Base-by-base conservation (phyloP, 805 yeast species). In the Pichia rugopelliculosa region DNA sequence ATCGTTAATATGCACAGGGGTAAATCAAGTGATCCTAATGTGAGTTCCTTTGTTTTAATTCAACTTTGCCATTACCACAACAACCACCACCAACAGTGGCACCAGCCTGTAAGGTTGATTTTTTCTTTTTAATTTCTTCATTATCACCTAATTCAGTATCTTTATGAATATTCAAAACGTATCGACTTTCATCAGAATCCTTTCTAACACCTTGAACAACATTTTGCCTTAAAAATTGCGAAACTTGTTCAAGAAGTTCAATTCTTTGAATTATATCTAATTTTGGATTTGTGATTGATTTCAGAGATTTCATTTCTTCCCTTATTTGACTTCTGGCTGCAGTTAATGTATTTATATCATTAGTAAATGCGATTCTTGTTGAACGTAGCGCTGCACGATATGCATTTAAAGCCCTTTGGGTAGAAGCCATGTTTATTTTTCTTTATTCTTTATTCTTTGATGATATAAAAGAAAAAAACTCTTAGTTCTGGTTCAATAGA, bases 71-170 rank as follows among this genome's bases (percentile, higher is more conserved):
- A 44, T 79, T 77, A 51, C 80, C 75, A 58, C 85, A 79, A 48
- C 82, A 80, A 38, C 76, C 79, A 23, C 79, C 74, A 39, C 51
- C 50, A 21, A 76, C 74, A 37, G 55, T 50, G 22, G 52, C 58
- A 22, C 54, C 57, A n/a, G 59, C 61, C n/a, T 49, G 51, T 13
- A 55, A 50, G 18, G 53, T 54, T 62, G 77, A 62, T 8, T 69
- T 66, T 39, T 72, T 67, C 52, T 69, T 75, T 62, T 83, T 85
- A 55, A 87, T 75, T 41, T 80, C 74, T 33, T 89, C 95, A 62
- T 91, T 91, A 60, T 89, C 96, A 18, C 97, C 98, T 45, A 91
- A 70, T 65, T 91, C 98, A 0, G 95, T 86, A 42, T 84, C 79
- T 42, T 77, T 67, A 60, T 88, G 96, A 55, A 91, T 81, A 55